Base-by-base conservation (phyloP, 2,329 filamentous ascomycete species). In the Aureobasidium lini region DNA sequence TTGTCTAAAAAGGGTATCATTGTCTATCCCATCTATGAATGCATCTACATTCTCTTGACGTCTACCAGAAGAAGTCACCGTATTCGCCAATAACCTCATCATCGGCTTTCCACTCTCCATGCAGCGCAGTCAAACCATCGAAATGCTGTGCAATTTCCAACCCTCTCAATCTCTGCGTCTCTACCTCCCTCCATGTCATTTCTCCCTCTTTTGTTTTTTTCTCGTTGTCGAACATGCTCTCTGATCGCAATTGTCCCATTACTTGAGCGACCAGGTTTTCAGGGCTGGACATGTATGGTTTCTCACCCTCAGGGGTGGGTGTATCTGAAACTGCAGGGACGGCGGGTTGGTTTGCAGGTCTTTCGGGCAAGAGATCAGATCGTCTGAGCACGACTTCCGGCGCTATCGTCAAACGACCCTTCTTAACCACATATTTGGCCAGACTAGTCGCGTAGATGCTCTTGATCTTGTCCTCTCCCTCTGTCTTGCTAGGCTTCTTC, bases 371-470 rank as follows among this genome's bases (percentile, higher is more conserved):
- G 70, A 96, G 77, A 1, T 85, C 84, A 52, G 86, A 87, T 37
- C 86, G 82, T 44, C 82, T 78, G 29, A 97, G 78, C 7, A 93
- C 79, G 48, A 88, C 79, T 65, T 91, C 87, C 0, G 94, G 92
- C 64, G 92, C 84, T 4, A 97, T 84, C 0, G 93, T 97, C 67
- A 94, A 79, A 28, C 93, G 80, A 1, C 77, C 78, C 62, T 75
- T 75, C 67, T 80, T 80, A 61, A 79, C 74, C 2, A 80, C 78
- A 62, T 80, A 80, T 52, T 77, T 73, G 1, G 78, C 74, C 37
- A 80, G 69, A 7, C 73, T 76, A n/a, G 75, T 79, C 8, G 77
- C 77, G 62, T 73, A 79, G n/a, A 80, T 71, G 10, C 75, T 71
- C 42, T 73, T 72, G 61, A 71, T 71, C 60, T 70, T 71, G n/a